phyloP scores from a whole-genome alignment of 2,329 filamentous ascomycete species.

The Diaporthe destruens region DNA sequence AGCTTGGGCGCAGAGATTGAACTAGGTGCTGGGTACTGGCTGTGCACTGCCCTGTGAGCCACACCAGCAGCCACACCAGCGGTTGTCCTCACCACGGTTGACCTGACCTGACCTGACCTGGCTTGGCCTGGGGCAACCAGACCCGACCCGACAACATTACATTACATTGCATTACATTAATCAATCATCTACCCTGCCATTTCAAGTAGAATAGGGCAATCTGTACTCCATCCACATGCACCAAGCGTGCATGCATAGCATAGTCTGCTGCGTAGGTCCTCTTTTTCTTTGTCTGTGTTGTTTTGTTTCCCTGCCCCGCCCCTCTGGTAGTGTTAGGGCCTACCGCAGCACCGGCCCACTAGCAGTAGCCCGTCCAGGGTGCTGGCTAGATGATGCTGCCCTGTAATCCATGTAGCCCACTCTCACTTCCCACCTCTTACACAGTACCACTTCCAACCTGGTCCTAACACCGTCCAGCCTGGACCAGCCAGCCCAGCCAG shows the following conservation, averaged over 20 bases:
- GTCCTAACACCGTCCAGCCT: slow-evolving; percentile 9
- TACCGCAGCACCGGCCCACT: not conserved
- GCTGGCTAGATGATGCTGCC: slow-evolving; percentile 12
- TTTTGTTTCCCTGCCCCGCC: not conserved
- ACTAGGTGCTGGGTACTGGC: slow-evolving; percentile 4
- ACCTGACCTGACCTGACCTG: not conserved
- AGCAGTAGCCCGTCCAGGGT: not conserved
- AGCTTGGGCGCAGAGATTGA: not conserved
- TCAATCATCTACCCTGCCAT: slow-evolving; percentile 20
- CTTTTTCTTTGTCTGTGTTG: slow-evolving; percentile 21
- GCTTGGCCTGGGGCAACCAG: too few species aligned
- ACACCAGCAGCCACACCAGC: slow-evolving; percentile 24
- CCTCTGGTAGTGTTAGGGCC: slow-evolving; percentile 18
- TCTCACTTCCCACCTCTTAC: not conserved
- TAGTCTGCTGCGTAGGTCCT: slow-evolving; percentile 13
- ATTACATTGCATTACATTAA: slow-evolving; percentile 3
- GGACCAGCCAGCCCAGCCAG: slow-evolving; percentile 6
- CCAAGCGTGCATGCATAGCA: slow-evolving; percentile 6
- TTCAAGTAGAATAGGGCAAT: slow-evolving; percentile 11
- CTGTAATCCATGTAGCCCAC: not conserved
- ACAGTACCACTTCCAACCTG: slow-evolving; percentile 1
- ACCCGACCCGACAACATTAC: not conserved
- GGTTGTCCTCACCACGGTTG: not conserved
- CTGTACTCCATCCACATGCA: slow-evolving; percentile 20
- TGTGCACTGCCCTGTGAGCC: not conserved